Percentiles rank a stretch among this genome's conserved stretches.
Conservation (phyloP, 257 asterid genomes). For the Solanum paucissectum region DNA sequence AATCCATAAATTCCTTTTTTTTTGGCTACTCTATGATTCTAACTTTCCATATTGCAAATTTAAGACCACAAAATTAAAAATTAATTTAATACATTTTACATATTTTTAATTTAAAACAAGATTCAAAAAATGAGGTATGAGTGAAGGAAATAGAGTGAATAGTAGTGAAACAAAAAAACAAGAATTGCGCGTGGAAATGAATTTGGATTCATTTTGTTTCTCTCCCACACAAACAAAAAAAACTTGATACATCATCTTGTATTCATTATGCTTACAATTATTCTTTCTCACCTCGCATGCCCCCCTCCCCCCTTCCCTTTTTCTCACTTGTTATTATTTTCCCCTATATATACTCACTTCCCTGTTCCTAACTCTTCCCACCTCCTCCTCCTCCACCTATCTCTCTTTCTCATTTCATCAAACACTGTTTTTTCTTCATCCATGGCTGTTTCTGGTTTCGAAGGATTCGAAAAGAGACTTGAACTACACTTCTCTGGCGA, state of each 20-base stretch:
- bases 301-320: neutral
- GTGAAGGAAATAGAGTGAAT: neutral
- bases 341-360: slow-evolving; percentile 37
- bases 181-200: slow-evolving; percentile 38
- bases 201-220: slow-evolving; percentile 39
- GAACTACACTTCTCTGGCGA: slow-evolving; percentile 78
- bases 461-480: slow-evolving; percentile 85
- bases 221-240: neutral
- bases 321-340: neutral
- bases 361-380: slow-evolving; percentile 48
- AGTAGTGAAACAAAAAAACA: neutral
- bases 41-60: too few species aligned
- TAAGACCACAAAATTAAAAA: too few species aligned
- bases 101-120: too few species aligned
- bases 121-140: neutral
- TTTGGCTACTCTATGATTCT: too few species aligned
- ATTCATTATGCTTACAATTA: slow-evolving; percentile 84
- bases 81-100: too few species aligned
- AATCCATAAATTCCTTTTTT: too few species aligned
- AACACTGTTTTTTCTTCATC: neutral
- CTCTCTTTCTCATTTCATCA: neutral
- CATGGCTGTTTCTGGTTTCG: slow-evolving; percentile 94
- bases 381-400: slow-evolving; percentile 35
- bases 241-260: slow-evolving; percentile 48
- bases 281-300: slow-evolving; percentile 35